Evolutionary conservation across 164 flowering plant species (phyloP), one percentile per base, ranked within the genome.

Genomic region (Vitis cinerea): DNA sequence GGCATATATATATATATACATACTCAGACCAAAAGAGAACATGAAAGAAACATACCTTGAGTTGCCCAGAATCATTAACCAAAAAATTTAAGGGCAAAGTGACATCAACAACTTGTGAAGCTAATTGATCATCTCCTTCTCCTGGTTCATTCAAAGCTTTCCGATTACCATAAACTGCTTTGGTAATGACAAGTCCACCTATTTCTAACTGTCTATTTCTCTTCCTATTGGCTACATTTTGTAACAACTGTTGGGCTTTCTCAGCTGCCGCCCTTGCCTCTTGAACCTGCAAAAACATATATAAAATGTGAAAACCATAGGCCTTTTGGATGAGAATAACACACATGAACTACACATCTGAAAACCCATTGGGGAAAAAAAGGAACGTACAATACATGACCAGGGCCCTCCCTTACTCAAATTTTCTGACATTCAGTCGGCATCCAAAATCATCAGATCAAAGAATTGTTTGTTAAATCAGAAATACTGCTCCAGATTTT

Each of bases 1-100:
- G 7, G 44, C 44, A 37, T 3, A 37, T 37, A 37, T 37, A 6
- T 37, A 6, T 37, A 6, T 37, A 37, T 37, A 37, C 1, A 37
- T 37, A 3, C 7, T 37, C 29, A 52, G 8, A 23, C 15, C 19
- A 57, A 37, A 17, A 17, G 5, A 50, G 58, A 47, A 58, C 19
- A 49, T n/a, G 3, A 29, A 57, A 67, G 64, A 68, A 78, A 31
- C 71, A 53, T 78, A 95, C 99, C 99, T 90, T 90, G 23, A 95
- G 93, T 60, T 89, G 83, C 68, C 98, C 97, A 67, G 91, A 81
- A 71, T 95, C 99, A 73, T 70, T 88, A 54, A 95, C 94, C 58
- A 93, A 78, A 73, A 95, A 95, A 77, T 91, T 91, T 50, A 95
- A 77, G 66, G 99, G 98, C 56, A 89, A 9, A 27, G 97, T 93